Evolutionary conservation across 208 protist species (phyloP).

Genomic region (Leptomonas seymouri): DNA sequence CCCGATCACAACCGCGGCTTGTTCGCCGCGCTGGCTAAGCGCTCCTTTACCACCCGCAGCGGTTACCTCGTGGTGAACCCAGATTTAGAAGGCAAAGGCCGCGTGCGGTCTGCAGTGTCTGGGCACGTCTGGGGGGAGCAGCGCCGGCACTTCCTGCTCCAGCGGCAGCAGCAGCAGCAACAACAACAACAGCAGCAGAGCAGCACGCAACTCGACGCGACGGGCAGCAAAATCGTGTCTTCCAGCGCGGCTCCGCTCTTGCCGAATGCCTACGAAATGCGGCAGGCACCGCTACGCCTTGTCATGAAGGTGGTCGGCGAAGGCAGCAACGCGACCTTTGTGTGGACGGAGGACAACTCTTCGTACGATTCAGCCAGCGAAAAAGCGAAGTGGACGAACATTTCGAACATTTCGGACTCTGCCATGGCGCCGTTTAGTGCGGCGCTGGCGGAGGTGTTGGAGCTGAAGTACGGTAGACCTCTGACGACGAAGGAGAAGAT

Average conservation of each 20-base stretch:
- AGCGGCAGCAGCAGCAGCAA: background rate
- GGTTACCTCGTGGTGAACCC: slow-evolving; percentile 44
- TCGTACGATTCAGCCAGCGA: background rate
- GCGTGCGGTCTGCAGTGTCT: slow-evolving; percentile 50
- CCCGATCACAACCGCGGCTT: slow-evolving; percentile 72
- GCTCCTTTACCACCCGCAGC: slow-evolving; percentile 44
- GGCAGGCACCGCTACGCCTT: background rate
- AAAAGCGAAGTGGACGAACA: background rate
- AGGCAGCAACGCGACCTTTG: slow-evolving; percentile 5
- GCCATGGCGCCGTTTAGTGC: background rate
- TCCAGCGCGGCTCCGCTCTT: too few relatives aligned
- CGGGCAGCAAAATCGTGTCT: background rate
- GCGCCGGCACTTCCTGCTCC: too few relatives aligned
- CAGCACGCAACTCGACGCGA: background rate
- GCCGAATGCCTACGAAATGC: background rate
- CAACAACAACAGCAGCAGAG: background rate
- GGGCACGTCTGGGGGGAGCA: slow-evolving; percentile 26
- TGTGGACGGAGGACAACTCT: slow-evolving; percentile 13
- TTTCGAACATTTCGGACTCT: background rate
- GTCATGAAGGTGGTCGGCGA: slow-evolving; percentile 16
- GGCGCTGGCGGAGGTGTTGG: slow-evolving; percentile 28
- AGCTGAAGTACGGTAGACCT: slow-evolving; percentile 43
- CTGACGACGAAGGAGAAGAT: slow-evolving; percentile 35
- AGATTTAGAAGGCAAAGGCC: slow-evolving; percentile 6
- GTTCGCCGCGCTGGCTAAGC: slow-evolving; percentile 39